A percentile compares a stretch with the other conserved stretches of the same genome.
phyloP scores from a whole-genome alignment of 805 yeast species.

The Suhomyces sp. region DNA sequence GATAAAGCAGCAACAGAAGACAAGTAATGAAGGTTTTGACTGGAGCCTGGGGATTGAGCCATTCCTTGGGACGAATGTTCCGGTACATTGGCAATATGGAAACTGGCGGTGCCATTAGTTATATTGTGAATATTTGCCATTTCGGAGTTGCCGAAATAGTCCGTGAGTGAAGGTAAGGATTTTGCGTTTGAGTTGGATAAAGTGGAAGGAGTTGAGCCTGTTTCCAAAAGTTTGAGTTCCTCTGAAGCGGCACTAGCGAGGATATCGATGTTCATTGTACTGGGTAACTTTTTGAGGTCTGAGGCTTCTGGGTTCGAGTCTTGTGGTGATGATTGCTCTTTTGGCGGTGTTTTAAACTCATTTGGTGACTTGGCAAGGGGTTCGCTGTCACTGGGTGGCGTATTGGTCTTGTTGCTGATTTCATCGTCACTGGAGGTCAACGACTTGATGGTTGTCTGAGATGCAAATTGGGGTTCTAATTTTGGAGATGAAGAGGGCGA shows the following conservation, averaged over 20 bases:
- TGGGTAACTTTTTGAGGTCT: slow-evolving; percentile 1
- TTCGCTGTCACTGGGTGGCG: slow-evolving; percentile 6
- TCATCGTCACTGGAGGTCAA: slow-evolving; percentile 3
- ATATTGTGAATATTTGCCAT: no score
- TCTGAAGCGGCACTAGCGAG: slow-evolving; percentile 57
- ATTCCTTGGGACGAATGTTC: neutral
- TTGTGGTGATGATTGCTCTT: no score
- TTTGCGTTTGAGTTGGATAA: slow-evolving; percentile 35
- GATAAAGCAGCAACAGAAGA: slow-evolving; percentile 41
- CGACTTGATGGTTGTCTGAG: neutral
- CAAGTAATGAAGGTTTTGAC: slow-evolving; percentile 35
- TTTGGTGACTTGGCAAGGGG: neutral
- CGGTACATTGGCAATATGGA: slow-evolving; percentile 5
- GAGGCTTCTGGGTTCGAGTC: slow-evolving; percentile 4
- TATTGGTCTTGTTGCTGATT: slow-evolving; percentile 2
- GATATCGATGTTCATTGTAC: slow-evolving; percentile 46
- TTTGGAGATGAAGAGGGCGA: neutral
- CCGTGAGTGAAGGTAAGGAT: slow-evolving; percentile 52
- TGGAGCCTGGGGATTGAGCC: slow-evolving; percentile 27
- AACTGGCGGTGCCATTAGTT: slow-evolving; percentile 4
- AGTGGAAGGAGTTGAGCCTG: slow-evolving; percentile 5
- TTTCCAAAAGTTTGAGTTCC: slow-evolving; percentile 46
- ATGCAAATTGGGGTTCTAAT: neutral
- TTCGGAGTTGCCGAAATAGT: slow-evolving; percentile 39
- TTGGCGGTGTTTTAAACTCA: no score